Evolutionary conservation across 345 rosid genomes (phyloP), one percentile per base, ranked within the genome.

Genomic region (Isatis tinctoria): DNA sequence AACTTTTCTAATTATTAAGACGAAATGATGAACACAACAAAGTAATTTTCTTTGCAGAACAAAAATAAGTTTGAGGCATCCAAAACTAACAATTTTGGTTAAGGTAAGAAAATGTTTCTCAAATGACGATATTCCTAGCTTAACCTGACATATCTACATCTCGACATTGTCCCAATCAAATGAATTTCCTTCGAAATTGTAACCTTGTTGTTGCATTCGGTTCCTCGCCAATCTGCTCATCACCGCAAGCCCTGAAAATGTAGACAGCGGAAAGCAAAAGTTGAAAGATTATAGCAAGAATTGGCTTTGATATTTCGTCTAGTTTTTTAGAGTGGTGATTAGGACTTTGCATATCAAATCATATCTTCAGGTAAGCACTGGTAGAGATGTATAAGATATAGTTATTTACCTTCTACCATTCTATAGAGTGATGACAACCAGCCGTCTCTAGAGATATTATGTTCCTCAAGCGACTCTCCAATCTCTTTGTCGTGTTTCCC

Each of bases 361-460:
- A 52, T 51, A 62, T 40, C 8, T 59, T 57, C 13, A 45, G 20
- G 60, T 28, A 13, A 48, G 68, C 65, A 35, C 26, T 32, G 24
- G 26, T 26, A 11, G 62, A 63, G 54, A 63, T 32, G 26, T 10
- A 10, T 45, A 48, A 11, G 58, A 67, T 27, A 4, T 37, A 65
- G 41, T 47, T 11, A 40, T 56, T 51, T 83, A 92, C 99, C 99
- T 92, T 92, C 97, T 17, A 95, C 74, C 84, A 92, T 87, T 83
- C 73, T 85, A 82, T 92, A 90, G 39, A 95, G 85, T 49, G 98
- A 78, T 5, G 96, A 82, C 91, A 92, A 87, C 99, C 99, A 95
- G 70, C 92, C 72, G 30, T 90, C 94, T 71, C 71, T 80, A 28
- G 98, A 81, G 58, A 90, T 80, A 60, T 86, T 79, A 56, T 52